Evolutionary conservation across 1,139 yeast species (phyloP).

Genomic region (Lodderomyces orthopsilosis): DNA sequence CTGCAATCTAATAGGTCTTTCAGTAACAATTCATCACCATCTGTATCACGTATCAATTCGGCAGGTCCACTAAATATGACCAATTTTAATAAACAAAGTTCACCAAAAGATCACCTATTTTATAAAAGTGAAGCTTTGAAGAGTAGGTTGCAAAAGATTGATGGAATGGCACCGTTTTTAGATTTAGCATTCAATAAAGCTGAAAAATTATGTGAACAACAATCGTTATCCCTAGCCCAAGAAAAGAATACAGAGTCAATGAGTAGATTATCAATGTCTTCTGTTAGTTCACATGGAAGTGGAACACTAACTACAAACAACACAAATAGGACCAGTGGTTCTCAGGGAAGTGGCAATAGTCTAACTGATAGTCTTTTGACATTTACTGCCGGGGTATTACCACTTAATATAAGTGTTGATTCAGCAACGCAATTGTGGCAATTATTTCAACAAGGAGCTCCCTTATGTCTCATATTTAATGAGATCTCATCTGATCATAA

Average conservation of each 20-base stretch:
- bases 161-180: slow-evolving; percentile 72
- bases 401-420: slow-evolving; percentile 72
- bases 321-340: slow-evolving; percentile 1
- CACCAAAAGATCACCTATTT: slow-evolving; percentile 68
- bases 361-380: slow-evolving; percentile 42
- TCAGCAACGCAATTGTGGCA: slow-evolving; percentile 93
- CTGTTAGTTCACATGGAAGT: slow-evolving; percentile 18
- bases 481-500: slow-evolving; percentile 42
- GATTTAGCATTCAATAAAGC: slow-evolving; percentile 54
- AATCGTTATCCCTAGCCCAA: slow-evolving; percentile 58
- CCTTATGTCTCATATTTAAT: slow-evolving; percentile 83
- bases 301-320: not conserved
- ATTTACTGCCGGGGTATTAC: slow-evolving; percentile 72
- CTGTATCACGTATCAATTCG: slow-evolving; percentile 35
- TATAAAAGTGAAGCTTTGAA: slow-evolving; percentile 65
- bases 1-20: slow-evolving; percentile 32
- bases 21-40: slow-evolving; percentile 23
- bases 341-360: slow-evolving; percentile 1
- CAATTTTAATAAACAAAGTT: slow-evolving; percentile 62
- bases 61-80: slow-evolving; percentile 45
- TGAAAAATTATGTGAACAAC: slow-evolving; percentile 68
- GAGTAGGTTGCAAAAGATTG: slow-evolving; percentile 56
- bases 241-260: slow-evolving; percentile 17
- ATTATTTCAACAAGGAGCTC: slow-evolving; percentile 88
- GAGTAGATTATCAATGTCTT: slow-evolving; percentile 23